Base-by-base conservation (phyloP, 1,139 yeast genomes). In the Taiozyma sp. region DNA sequence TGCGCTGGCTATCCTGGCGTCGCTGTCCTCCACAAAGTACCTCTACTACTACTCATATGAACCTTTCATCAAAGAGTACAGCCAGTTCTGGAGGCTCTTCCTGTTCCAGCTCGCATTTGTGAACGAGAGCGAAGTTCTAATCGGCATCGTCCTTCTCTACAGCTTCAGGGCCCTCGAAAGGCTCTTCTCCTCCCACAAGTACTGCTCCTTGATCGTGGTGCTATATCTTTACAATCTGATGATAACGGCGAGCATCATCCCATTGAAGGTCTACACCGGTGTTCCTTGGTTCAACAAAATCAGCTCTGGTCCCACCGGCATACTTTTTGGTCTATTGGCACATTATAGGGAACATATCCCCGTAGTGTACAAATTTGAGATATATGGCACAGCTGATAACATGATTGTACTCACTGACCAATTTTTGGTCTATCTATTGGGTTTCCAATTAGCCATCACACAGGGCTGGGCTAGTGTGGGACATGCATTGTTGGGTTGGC, bases 71-170 rank as follows among this genome's bases (percentile, higher is more conserved):
- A 60, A 74, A 13, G 72, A 75, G 51, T 85, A 87, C 73, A 60
- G 68, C 46, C 95, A 87, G 60, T 83, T 78, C 66, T 86, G 93
- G 90, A 69, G 95, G 46, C 58, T 85, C 14, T 47, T 75, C 6
- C 66, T 80, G 3, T 78, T 74, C 62, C 93, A 83, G 62, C 49
- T 79, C 26, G 70, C 80, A 5, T 85, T 78, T 53, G 70, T 77
- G 45, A 85, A 83, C 60, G 90, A 85, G 64, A 79, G 88, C 2
- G 89, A 85, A 61, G 83, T 79, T 48, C 62, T 85, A 21, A 57
- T 85, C 22, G 70, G 75, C 1, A 66, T 75, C 6, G 62, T 83
- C 14, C 62, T 85, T 37, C 68, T 84, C 61, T 84, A 84, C 61
- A 77, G 82, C 47, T 74, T 77, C 61, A 80, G 88, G 56, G 76